Evolutionary conservation across 169 alveolate genomes (phyloP), one percentile per base, ranked within the genome.

Genomic region (Besnoitia besnoiti): DNA sequence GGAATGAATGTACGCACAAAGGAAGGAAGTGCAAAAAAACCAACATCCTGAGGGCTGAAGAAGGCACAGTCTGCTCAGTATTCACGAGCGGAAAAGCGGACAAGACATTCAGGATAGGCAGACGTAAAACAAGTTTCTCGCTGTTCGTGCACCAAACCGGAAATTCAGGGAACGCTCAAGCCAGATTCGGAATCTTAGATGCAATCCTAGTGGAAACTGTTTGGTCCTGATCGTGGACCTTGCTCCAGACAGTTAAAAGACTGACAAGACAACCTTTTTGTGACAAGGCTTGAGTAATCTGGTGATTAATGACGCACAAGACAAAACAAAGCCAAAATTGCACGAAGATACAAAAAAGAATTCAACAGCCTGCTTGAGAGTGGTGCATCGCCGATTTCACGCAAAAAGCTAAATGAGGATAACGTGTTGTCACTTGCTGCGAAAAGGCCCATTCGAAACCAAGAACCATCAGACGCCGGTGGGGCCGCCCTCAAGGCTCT

Each of bases 401-500:
- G 30, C 67, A 19, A 19, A 55, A 0, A 55, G 12, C 1, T 55
- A 55, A 55, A 55, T 55, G 12, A n/a, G n/a, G n/a, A n/a, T n/a
- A 55, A 55, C 24, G 12, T n/a, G 67, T 19, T 55, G n/a, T 16
- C 67, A 21, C 27, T 3, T 55, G 5, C 27, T 55, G 1, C 12
- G 30, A 16, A 55, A 19, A n/a, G 67, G 33, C 67, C 5, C 27
- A 55, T 3, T 55, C 67, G 67, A 55, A 1, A 49, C 59, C 59
- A 49, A 55, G 27, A n/a, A 16, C 12, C 12, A 55, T 19, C 3
- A 21, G 67, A 21, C 67, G 24, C 12, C 24, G 30, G 67, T 55
- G 67, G 67, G 67, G 67, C 67, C 67, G 67, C 67, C 67, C 30
- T 55, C 67, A 5, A 55, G 67, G 67, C 67, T 55, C 67, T 55